Percentiles rank a stretch among this genome's conserved stretches.
These are phyloP conservation scores for Bruguiera hainesii DNA, from an alignment of 441 rosid species.

Conservation along the genomic window DNA sequence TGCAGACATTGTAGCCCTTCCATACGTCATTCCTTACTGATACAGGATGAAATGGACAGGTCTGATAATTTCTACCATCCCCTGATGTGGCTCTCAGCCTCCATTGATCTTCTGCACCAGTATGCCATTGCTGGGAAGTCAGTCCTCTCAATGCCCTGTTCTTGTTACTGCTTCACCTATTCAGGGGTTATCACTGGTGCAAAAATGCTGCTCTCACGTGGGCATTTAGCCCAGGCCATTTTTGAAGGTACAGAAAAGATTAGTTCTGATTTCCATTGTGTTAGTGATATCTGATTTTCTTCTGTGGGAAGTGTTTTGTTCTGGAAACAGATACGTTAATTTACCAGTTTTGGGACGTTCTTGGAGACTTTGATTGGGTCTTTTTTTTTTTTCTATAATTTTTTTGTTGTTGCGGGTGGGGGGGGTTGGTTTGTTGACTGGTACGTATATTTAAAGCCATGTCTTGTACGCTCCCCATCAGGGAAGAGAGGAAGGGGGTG, in stretches of 20 bases:
- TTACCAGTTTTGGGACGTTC: not conserved
- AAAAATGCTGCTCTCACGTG: not conserved
- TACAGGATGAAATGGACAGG: not conserved
- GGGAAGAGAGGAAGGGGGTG: not conserved
- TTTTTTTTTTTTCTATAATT: not conserved
- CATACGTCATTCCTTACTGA: slow-evolving; percentile 59
- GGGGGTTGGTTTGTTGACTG: not conserved
- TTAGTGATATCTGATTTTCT: not conserved
- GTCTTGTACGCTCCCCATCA: too few species aligned
- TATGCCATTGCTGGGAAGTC: not conserved
- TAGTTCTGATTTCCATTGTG: slow-evolving; percentile 1
- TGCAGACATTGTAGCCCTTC: slow-evolving; percentile 47
- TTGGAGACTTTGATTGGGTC: too few species aligned
- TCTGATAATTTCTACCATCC: not conserved
- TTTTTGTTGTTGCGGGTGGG: not conserved
- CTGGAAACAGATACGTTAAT: not conserved
- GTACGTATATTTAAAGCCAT: not conserved
- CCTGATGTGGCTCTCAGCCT: not conserved
- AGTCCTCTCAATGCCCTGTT: not conserved
- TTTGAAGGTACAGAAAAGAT: not conserved
- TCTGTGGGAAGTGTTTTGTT: not conserved
- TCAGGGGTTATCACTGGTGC: not conserved
- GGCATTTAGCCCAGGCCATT: not conserved
- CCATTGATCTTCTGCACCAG: not conserved
- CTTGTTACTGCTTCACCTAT: not conserved